These are phyloP conservation scores for Boletus patriciae DNA, from an alignment of 768 basidiomycete species.

Conservation along the genomic window DNA sequence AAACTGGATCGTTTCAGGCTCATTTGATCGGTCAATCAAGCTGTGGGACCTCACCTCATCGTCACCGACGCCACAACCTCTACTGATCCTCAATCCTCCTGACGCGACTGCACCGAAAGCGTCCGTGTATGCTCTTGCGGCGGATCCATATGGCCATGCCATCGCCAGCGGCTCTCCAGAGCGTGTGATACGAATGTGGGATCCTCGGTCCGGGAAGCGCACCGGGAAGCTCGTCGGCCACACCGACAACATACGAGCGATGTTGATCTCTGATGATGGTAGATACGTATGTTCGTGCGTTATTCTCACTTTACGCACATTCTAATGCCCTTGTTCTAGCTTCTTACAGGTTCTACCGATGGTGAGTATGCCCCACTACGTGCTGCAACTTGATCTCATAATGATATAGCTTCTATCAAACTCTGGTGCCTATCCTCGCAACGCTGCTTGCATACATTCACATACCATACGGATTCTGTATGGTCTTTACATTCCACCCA, in stretches of 20 bases:
- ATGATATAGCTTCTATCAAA: slow-evolving; percentile 69
- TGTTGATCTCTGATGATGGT: slow-evolving; percentile 86
- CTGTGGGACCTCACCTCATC: slow-evolving; percentile 81
- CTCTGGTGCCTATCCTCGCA: slow-evolving; percentile 92
- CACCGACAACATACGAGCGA: slow-evolving; percentile 93
- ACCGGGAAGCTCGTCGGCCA: slow-evolving; percentile 90
- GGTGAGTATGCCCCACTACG: slow-evolving; percentile 33
- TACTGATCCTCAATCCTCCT: slow-evolving; percentile 66
- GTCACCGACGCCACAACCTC: slow-evolving; percentile 43
- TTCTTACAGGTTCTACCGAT: slow-evolving; percentile 85
- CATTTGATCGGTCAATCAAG: slow-evolving; percentile 91
- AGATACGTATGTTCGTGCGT: slow-evolving; percentile 65
- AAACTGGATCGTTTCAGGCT: slow-evolving; percentile 89
- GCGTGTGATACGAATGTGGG: slow-evolving; percentile 89
- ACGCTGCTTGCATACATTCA: slow-evolving; percentile 92
- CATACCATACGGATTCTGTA: slow-evolving; percentile 90
- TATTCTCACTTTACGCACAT: slow-evolving; percentile 3
- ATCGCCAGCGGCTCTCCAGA: slow-evolving; percentile 93
- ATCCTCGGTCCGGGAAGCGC: slow-evolving; percentile 81
- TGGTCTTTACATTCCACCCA: slow-evolving; percentile 92
- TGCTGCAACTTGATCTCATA: slow-evolving; percentile 13
- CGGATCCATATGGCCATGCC: slow-evolving; percentile 75
- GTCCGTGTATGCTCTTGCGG: slow-evolving; percentile 75
- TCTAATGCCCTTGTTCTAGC: slow-evolving; percentile 37
- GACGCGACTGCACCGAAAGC: slow-evolving; percentile 67